phyloP scores from a whole-genome alignment of 1,284 basidiomycete genomes.

The Leucoagaricus sp. region DNA sequence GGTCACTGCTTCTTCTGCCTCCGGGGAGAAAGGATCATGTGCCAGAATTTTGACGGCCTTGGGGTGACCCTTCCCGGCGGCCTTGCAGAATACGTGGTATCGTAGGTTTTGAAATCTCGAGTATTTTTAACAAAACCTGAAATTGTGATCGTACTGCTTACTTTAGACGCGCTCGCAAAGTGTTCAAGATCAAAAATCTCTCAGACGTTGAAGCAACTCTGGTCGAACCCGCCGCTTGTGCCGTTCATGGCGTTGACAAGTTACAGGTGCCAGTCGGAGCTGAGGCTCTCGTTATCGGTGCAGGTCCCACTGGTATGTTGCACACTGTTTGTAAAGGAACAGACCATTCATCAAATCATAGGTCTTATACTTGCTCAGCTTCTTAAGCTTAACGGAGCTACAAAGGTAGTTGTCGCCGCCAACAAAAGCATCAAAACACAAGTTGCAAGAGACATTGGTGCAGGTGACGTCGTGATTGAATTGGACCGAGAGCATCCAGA shows the following conservation, averaged over 20 bases:
- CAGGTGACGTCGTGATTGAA: conserved; percentile 82
- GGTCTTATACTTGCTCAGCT: conserved; percentile 87
- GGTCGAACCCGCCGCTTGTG: conserved; percentile 87
- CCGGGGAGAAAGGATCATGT: conserved; percentile 70
- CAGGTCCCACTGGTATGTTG: conserved; percentile 58
- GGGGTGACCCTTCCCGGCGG: conserved; percentile 81
- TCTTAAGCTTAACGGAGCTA: conserved; percentile 81
- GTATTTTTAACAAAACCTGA: too few species aligned
- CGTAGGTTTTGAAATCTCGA: conserved; percentile 61
- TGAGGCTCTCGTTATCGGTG: conserved; percentile 77
- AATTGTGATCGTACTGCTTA: conserved; percentile 6
- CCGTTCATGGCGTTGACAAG: conserved; percentile 87
- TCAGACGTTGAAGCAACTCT: conserved; percentile 87
- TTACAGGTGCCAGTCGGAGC: conserved; percentile 76
- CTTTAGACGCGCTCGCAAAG: conserved; percentile 61
- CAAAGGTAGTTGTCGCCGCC: conserved; percentile 75
- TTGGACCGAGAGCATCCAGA: conserved; percentile 76
- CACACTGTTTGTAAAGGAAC: background rate
- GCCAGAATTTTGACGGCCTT: conserved; percentile 77
- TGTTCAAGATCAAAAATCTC: conserved; percentile 84
- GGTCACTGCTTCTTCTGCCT: conserved; percentile 83
- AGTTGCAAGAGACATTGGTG: conserved; percentile 74
- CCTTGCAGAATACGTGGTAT: conserved; percentile 85
- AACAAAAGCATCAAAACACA: conserved; percentile 88
- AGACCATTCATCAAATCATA: conserved; percentile 8